Evolutionary conservation across 495 filamentous ascomycete species (phyloP).

Genomic region (Tuber brumale): DNA sequence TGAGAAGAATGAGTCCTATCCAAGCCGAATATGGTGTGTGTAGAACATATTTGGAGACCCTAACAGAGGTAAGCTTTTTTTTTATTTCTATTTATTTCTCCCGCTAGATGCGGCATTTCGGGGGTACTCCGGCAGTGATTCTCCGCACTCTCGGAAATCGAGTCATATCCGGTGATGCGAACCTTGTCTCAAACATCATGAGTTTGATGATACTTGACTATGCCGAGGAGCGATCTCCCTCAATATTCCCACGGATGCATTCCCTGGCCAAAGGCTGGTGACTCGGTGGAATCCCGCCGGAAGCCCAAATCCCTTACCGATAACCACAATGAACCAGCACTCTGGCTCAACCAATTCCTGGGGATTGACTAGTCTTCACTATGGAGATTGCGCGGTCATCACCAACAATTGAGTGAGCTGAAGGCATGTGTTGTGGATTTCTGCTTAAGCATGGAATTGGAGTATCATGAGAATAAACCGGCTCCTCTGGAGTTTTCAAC

Average conservation of each 20-base stretch:
- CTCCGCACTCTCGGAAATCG: not conserved
- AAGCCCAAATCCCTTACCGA: not conserved
- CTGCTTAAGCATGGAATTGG: not conserved
- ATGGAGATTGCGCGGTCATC: not conserved
- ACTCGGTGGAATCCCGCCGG: not conserved
- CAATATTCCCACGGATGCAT: not conserved
- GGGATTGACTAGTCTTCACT: not conserved
- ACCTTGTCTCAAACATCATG: not conserved
- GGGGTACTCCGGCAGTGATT: not conserved
- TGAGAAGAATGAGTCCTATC: slow-evolving; percentile 89
- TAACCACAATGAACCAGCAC: not conserved
- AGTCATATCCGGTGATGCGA: slow-evolving; percentile 12
- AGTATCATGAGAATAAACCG: not conserved
- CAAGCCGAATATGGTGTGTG: slow-evolving; percentile 94
- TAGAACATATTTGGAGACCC: slow-evolving; percentile 88
- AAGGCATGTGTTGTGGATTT: not conserved
- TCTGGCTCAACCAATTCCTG: not conserved
- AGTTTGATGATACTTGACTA: not conserved
- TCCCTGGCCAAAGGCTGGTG: not conserved
- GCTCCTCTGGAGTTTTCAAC: not conserved
- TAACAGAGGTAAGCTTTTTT: slow-evolving; percentile 56
- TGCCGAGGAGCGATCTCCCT: not conserved
- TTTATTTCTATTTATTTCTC: not conserved
- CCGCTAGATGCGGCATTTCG: not conserved
- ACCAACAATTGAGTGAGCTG: not conserved